phyloP scores from a whole-genome alignment of 2,329 filamentous ascomycete species.

The Chaetomium olivaceum region DNA sequence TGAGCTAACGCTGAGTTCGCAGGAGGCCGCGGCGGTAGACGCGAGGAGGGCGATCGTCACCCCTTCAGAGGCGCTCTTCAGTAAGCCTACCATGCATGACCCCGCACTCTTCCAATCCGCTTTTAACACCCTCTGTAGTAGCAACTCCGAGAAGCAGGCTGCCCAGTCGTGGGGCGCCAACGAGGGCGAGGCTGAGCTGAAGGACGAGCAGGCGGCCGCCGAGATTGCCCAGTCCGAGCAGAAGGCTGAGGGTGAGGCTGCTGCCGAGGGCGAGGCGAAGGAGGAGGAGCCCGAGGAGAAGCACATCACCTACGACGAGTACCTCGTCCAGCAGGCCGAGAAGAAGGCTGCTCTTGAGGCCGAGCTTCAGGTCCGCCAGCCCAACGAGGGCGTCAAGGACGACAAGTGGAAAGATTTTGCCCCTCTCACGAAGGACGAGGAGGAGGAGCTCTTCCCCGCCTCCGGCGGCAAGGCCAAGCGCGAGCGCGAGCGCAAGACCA shows the following conservation, averaged over 20 bases:
- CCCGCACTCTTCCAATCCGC: background rate
- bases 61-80: slow-evolving; percentile 47
- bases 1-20: slow-evolving; percentile 14
- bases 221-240: slow-evolving; percentile 83
- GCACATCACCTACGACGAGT: slow-evolving; percentile 85
- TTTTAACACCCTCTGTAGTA: slow-evolving; percentile 41
- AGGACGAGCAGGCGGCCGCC: slow-evolving; percentile 89
- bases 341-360: slow-evolving; percentile 53
- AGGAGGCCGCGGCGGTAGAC: slow-evolving; percentile 61
- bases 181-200: slow-evolving; percentile 79
- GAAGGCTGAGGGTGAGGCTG: slow-evolving; percentile 54
- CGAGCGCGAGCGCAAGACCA: slow-evolving; percentile 88
- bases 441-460: slow-evolving; percentile 76
- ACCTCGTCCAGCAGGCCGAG: slow-evolving; percentile 70
- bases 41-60: slow-evolving; percentile 59
- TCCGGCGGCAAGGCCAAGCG: slow-evolving; percentile 75
- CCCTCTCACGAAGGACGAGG: slow-evolving; percentile 65
- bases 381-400: slow-evolving; percentile 86
- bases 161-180: slow-evolving; percentile 85
- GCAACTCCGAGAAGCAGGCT: slow-evolving; percentile 82
- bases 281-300: slow-evolving; percentile 48
- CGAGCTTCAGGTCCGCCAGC: slow-evolving; percentile 74
- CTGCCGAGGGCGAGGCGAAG: slow-evolving; percentile 41
- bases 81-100: slow-evolving; percentile 43
- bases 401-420: slow-evolving; percentile 92